Conservation (phyloP, 2,329 filamentous ascomycete species). For the Sporothrix euskadiensis region DNA sequence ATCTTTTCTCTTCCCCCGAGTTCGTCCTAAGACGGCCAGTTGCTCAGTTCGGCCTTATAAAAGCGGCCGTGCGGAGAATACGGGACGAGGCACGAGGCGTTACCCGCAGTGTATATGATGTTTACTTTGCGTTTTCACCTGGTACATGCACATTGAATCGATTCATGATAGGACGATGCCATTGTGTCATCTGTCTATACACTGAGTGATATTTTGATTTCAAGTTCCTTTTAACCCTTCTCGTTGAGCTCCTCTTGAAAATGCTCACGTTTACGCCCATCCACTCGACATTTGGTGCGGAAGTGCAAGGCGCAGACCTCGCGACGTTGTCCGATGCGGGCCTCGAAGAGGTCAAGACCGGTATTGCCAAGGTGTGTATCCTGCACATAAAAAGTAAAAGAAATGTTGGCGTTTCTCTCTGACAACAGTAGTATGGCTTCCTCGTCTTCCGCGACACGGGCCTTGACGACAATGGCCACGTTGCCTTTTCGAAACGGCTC, state of each 20-base stretch:
- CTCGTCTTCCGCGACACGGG: conserved; percentile 34
- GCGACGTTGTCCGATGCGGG: conserved; percentile 39
- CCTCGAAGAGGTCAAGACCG: conserved; percentile 38
- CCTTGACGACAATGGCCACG: conserved; percentile 55
- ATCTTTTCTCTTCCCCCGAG: not conserved
- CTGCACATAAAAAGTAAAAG: too few species aligned
- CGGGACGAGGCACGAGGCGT: not conserved
- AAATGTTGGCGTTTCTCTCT: not conserved
- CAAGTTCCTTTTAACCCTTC: not conserved
- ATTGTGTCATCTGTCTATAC: not conserved
- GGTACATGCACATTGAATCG: not conserved
- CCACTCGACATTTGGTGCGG: conserved; percentile 37
- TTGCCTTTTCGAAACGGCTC: conserved; percentile 52
- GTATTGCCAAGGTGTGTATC: conserved; percentile 39
- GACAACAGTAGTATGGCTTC: conserved; percentile 26
- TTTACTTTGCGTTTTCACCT: not conserved
- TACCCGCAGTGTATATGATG: not conserved
- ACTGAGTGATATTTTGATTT: not conserved
- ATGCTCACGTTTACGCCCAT: conserved; percentile 32
- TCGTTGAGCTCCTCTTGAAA: not conserved
- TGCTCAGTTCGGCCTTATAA: conserved; percentile 7
- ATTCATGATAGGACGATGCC: not conserved
- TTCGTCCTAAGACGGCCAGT: not conserved
- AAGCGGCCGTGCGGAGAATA: not conserved
- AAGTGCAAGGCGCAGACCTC: conserved; percentile 40